Percentiles rank a stretch among this genome's conserved stretches.
Evolutionary conservation across 306 rosid species (phyloP).

Genomic region (Clitoria ternatea): DNA sequence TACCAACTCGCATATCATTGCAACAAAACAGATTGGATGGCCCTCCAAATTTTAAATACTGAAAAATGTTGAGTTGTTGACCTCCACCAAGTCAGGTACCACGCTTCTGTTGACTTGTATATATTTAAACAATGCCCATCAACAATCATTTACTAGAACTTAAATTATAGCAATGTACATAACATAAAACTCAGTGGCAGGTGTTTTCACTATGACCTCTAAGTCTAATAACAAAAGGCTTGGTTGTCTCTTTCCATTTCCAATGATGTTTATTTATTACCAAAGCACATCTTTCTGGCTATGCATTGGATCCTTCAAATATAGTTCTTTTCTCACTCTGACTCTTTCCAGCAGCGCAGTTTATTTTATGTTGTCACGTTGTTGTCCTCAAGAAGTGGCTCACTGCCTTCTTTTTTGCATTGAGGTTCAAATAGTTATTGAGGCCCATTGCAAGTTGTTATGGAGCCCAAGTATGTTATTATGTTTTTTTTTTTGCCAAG

Average conservation of each 20-base stretch:
- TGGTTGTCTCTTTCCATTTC: neutral
- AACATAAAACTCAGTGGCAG: neutral
- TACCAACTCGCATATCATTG: neutral
- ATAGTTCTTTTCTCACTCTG: neutral
- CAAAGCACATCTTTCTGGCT: neutral
- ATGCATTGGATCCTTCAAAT: neutral
- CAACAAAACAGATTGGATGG: neutral
- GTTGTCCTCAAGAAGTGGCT: neutral
- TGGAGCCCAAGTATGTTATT: neutral
- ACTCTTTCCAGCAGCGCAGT: neutral
- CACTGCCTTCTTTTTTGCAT: neutral
- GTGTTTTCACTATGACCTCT: neutral
- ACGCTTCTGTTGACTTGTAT: neutral
- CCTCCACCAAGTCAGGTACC: neutral
- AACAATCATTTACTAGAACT: neutral
- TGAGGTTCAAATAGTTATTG: neutral
- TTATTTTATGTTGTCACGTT: neutral
- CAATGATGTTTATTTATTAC: neutral
- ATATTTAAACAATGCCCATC: neutral
- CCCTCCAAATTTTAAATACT: neutral
- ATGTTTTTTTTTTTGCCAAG: neutral
- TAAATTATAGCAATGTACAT: neutral
- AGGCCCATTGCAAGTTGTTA: neutral
- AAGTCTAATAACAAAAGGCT: neutral
- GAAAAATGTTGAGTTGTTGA: neutral